Base-by-base conservation (phyloP, 164 flowering plant genomes). In the Umbellularia californica region DNA sequence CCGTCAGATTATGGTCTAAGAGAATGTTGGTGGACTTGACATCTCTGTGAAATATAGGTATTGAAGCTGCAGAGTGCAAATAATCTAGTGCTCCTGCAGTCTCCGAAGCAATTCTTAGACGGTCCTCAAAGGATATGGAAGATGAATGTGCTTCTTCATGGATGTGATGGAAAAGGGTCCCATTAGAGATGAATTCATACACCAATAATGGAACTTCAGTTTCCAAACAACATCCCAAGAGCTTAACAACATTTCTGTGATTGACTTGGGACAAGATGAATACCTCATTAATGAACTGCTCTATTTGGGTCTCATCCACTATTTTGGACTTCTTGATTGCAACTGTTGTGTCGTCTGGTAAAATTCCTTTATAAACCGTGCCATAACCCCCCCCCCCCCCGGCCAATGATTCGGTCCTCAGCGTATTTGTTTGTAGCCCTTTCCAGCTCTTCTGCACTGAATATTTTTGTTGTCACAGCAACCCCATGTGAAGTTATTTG, bases 11-110 rank as follows among this genome's bases (percentile, higher is more conserved):
- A 5, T 78, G 79, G 25, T 84, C 85, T n/a, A 86, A 63, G 13
- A 86, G 82, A 66, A 86, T 80, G 30, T 86, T 86, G n/a, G 82
- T n/a, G 6, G 84, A 64, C 69, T 83, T 86, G 41, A 84, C 67
- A 58, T 86, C 89, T 68, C 89, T 75, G 60, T 86, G 89, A 23
- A 81, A 64, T 7, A 86, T 82, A 0, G 87, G 86, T 20, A 70
- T 64, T 1, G 82, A 80, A 60, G 88, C 82, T 15, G 81, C 81
- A 2, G 83, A 84, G 58, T 85, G 91, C 25, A 88, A 65, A 69
- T 85, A 85, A 4, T 86, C 68, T 1, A 85, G 73, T 0, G 81
- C 90, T 13, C 74, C 84, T 0, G 90, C 90, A 7, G 81, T 75
- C 72, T 84, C 89, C 35, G 80, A 47, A 0, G 89, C 88, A 9